Base-by-base conservation (phyloP, 73 alveolate species). In the Symbiodinium pilosum region DNA sequence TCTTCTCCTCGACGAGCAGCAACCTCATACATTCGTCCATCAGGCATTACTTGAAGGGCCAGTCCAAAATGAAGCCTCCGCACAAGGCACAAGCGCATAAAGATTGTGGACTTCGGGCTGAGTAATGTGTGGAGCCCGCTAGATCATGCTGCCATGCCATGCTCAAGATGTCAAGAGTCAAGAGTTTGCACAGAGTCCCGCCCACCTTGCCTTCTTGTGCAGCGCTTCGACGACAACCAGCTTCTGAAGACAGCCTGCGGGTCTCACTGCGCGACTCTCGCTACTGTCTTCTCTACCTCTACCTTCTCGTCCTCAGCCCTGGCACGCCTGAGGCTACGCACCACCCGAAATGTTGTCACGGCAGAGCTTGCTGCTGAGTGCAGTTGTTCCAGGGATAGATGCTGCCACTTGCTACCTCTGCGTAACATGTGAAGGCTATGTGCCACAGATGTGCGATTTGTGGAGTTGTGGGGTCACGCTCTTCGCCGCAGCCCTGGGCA, bases 81-180 rank as follows among this genome's bases (percentile, higher is more conserved):
- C 26, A 26, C 38, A 38, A 64, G 81, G 81, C 81, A 64, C 95
- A 97, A 94, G 84, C 81, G 99, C 98, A 98, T 99, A 88, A 99
- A 99, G 99, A 95, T 99, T 84, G 99, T 99, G 59, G 99, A 99
- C 94, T 99, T 99, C 93, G 99, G 99, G 20, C 95, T 99, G 75
- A 95, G 99, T 73, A 99, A 99, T 75, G 81, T 64, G 21, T 2
- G 81, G 39, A 28, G 81, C 81, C n/a, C 81, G 24, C 81, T 4
- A 47, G 59, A 47, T 47, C 59, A 6, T n/a, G n/a, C n/a, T n/a
- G n/a, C 59, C 59, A 47, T 47, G 59, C 14, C 59, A 6, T 47
- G 59, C 59, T n/a, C n/a, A n/a, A n/a, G n/a, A n/a, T n/a, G n/a
- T 47, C 59, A 9, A 47, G 59, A 47, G 59, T 47, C 59, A 9